These are phyloP conservation scores for Sugiyamaella sp. DNA, from an alignment of 1,139 yeast genomes.

Conservation along the genomic window DNA sequence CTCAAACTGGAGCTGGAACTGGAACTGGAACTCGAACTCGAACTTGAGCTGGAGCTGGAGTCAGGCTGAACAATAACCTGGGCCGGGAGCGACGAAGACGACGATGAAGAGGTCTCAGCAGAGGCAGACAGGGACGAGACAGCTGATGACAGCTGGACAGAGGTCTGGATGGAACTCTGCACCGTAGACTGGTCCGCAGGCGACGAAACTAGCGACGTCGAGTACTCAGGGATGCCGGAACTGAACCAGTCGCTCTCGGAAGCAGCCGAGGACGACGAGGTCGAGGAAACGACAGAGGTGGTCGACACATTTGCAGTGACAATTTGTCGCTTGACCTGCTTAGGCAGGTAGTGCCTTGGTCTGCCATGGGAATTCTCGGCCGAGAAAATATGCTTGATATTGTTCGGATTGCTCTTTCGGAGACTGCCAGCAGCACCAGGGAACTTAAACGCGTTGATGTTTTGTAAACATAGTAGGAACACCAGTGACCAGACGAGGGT, in stretches of 20 bases:
- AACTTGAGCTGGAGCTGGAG: no score
- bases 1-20: neutral
- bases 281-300: conserved; percentile 13
- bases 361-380: conserved; percentile 14
- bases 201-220: conserved; percentile 11
- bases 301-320: conserved; percentile 24
- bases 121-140: neutral
- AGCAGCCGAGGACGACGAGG: neutral
- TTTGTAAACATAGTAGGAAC: neutral
- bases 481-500: conserved; percentile 11
- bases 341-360: conserved; percentile 26
- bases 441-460: conserved; percentile 11
- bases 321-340: conserved; percentile 24
- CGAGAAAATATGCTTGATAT: conserved; percentile 4
- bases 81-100: neutral
- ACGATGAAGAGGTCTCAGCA: neutral
- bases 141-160: no score
- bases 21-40: neutral
- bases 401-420: conserved; percentile 8
- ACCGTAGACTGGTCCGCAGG: neutral
- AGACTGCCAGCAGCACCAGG: conserved; percentile 19
- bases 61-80: no score
- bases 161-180: neutral
- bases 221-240: conserved; percentile 11
- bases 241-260: conserved; percentile 18